phyloP scores from a whole-genome alignment of 306 rosid genomes.

The Glycine tomentella region DNA sequence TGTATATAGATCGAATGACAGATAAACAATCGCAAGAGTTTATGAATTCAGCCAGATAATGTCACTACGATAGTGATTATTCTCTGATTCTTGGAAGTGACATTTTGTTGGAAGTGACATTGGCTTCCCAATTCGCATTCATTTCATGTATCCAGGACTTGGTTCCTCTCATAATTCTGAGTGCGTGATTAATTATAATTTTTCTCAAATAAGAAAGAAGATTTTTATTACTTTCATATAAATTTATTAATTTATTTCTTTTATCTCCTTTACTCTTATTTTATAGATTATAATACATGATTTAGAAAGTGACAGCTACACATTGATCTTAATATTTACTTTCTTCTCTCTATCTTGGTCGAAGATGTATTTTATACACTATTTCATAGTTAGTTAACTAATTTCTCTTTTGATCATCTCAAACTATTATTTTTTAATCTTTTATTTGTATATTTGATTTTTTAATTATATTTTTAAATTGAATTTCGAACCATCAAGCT shows the following conservation, averaged over 20 bases:
- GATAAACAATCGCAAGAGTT: background rate
- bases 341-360: no score
- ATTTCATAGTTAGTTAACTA: no score
- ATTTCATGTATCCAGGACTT: background rate
- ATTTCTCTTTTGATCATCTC: no score
- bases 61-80: background rate
- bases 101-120: background rate
- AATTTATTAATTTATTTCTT: background rate
- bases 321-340: no score
- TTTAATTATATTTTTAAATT: no score
- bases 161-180: conserved; percentile 10
- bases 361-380: no score
- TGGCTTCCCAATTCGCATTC: conserved; percentile 10
- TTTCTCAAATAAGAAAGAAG: background rate
- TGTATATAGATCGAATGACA: background rate
- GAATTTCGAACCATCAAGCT: no score
- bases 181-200: background rate
- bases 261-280: background rate
- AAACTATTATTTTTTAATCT: no score
- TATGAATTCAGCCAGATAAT: background rate
- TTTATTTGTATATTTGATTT: no score
- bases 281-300: no score
- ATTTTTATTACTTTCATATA: background rate
- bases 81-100: background rate
- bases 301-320: no score